Percentiles rank a stretch among this genome's conserved stretches.
These are phyloP conservation scores for Trichophyton schoenleinii DNA, from an alignment of 2,329 filamentous ascomycete genomes.

Conservation along the genomic window DNA sequence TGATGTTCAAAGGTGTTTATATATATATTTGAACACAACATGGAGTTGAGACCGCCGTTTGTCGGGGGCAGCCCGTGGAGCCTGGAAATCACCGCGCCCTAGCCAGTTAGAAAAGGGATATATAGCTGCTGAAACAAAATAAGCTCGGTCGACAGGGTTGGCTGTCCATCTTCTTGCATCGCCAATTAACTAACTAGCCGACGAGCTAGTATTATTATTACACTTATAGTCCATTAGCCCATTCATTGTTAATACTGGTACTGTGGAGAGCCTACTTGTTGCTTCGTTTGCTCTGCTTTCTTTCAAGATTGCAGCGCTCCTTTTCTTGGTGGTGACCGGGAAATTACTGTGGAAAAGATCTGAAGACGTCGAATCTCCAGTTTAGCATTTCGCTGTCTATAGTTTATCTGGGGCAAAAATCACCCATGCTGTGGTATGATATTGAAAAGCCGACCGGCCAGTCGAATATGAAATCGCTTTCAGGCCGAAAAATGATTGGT, in stretches of 20 bases:
- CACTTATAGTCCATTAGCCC: no score
- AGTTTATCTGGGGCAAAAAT: background rate
- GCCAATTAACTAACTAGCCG: background rate
- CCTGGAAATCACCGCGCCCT: background rate
- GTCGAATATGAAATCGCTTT: background rate
- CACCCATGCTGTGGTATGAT: background rate
- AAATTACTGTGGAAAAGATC: background rate
- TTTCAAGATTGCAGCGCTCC: no score
- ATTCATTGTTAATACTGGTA: no score
- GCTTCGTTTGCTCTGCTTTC: no score
- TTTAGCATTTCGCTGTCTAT: background rate
- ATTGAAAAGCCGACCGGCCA: background rate
- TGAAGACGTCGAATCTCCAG: background rate
- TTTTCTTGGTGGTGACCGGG: no score
- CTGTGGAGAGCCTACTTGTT: no score
- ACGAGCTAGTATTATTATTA: background rate
- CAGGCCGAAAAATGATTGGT: background rate
- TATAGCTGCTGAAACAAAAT: background rate
- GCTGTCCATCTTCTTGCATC: background rate
- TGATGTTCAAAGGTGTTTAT: background rate
- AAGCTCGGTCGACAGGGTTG: constrained; percentile 2
- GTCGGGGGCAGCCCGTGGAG: background rate
- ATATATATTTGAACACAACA: background rate
- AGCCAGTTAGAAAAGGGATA: background rate
- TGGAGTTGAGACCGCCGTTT: background rate